Base-by-base conservation (phyloP, 208 protist species). In the Vickermania spadyakhi region DNA sequence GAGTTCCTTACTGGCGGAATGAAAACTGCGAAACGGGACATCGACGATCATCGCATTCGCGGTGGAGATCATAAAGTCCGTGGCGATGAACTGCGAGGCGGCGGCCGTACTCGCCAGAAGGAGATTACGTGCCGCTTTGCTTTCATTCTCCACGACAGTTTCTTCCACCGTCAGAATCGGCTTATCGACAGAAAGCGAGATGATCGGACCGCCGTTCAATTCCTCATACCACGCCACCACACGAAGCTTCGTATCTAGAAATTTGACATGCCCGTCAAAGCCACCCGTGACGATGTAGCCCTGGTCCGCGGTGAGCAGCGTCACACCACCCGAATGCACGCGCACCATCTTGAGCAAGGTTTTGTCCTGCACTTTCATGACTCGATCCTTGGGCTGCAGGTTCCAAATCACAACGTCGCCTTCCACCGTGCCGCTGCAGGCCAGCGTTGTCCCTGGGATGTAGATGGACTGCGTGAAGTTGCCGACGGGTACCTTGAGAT, bases 211-310 rank as follows among this genome's bases (percentile, higher is more conserved):
- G 31, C 75, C 84, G 64, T 95, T 91, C 23, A 98, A 75, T 52
- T 97, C 92, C 59, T 98, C 96, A 64, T 97, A 98, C 96, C 96
- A 98, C 51, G 90, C 91, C 13, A 96, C 84, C 18, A 98, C 68
- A 4, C 94, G 73, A 30, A 98, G 80, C 67, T 97, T 92, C 14
- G 79, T 62, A 66, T 98, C 96, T 31, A 97, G 92, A 59, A 98
- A 98, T 56, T 90, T 85, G 18, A 98, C 90, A 60, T 86, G 76
- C n/a, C 95, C 95, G 62, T 98, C 94, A 59, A 91, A 81, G 53
- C 93, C 93, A 27, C 94, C 96, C 0, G 90, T 97, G 49, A 98
- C 91, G 42, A 98, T 89, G 76, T 91, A 94, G 28, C 75, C 68
- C 2, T 62, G 72, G 30, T 84, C 70, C 28, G 71, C 73, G 14